phyloP scores from a whole-genome alignment of 2,329 filamentous ascomycete species.

The Lachnellula suecica region DNA sequence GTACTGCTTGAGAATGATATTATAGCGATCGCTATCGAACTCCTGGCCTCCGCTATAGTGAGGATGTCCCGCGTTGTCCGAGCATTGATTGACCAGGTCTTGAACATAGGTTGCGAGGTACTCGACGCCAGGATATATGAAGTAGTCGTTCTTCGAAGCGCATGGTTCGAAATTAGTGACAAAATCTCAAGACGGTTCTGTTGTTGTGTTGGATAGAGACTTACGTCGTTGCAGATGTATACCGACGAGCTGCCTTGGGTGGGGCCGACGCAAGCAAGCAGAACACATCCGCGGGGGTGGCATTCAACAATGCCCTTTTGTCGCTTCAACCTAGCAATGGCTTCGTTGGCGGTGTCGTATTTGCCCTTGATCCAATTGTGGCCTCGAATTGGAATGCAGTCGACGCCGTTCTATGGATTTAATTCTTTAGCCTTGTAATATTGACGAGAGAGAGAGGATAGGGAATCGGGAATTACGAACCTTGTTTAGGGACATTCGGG shows the following conservation, averaged over 20 bases:
- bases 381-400: not conserved
- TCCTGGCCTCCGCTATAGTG: not conserved
- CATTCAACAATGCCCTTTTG: not conserved
- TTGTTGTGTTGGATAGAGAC: not conserved
- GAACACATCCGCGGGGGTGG: not conserved
- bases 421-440: too few relatives aligned
- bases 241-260: too few relatives aligned
- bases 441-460: too few relatives aligned
- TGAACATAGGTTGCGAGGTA: not conserved
- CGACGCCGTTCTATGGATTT: too few relatives aligned
- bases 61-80: not conserved
- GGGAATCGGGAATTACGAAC: too few relatives aligned
- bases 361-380: not conserved
- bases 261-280: not conserved
- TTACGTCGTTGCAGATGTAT: not conserved
- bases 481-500: too few relatives aligned
- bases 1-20: too few relatives aligned
- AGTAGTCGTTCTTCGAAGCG: not conserved
- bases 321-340: not conserved
- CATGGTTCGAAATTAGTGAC: not conserved
- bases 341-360: not conserved
- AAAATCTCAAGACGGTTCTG: not conserved
- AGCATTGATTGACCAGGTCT: not conserved
- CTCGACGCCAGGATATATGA: not conserved
- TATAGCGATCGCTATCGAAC: not conserved